Base-by-base conservation (phyloP, 805 yeast species). In the Kodamaea jinghongensis region DNA sequence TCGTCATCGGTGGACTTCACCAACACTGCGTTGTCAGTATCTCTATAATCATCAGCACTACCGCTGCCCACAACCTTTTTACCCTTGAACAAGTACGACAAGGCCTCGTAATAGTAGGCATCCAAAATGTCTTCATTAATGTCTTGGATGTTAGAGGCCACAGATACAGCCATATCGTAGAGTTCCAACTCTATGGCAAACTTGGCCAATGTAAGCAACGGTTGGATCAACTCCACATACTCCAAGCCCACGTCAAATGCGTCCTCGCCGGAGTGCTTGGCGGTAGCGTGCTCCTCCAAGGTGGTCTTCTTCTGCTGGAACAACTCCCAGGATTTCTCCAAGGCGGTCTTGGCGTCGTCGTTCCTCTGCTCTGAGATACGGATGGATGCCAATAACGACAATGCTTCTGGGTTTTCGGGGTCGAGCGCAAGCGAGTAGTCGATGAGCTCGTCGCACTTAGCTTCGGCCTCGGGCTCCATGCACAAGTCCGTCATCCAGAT, bases 401-500 rank as follows among this genome's bases (percentile, higher is more conserved):
- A 86, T 1, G 87, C 76, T 59, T 90, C 97, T 1, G 96, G 85
- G 42, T 85, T 81, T 23, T 60, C 51, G 15, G 68, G 67, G 46
- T 83, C 84, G 25, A 86, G 61, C 38, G 75, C 63, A 53, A 87
- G 61, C 1, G 95, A 79, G 49, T 75, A 76, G 8, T 75, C 61
- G 39, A 90, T 82, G 48, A 86, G 70, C 40, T 71, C 71, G 51
- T 89, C 85, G 64, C 98, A 93, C 58, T 79, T 74, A 6, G 59
- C 15, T 62, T 93, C 98, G 2, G 98, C 98, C 49, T 83, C 81
- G 2, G 79, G 79, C 53, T 87, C 95, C 96, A 90, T 88, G 67
- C 98, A 90, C 47, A 90, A 68, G 67, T 91, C 97, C 1, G 98
- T 91, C 97, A 89, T 87, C 96, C 96, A 90, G 42, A 87, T 84